These are phyloP conservation scores for Stereum hirsutum DNA, from an alignment of 1,284 basidiomycete genomes.

Conservation along the genomic window DNA sequence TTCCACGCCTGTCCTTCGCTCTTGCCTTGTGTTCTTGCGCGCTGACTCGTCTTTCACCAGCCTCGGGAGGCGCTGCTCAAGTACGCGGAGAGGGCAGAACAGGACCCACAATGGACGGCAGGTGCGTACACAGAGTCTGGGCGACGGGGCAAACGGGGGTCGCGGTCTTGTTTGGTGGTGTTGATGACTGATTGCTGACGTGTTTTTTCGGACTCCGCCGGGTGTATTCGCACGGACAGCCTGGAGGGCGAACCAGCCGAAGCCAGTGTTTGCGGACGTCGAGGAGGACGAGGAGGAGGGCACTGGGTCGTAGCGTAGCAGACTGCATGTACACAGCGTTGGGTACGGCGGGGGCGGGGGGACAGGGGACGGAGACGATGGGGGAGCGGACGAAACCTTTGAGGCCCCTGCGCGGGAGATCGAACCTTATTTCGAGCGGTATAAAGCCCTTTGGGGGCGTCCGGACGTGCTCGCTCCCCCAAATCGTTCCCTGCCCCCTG, in stretches of 20 bases:
- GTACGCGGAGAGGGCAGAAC: slow-evolving; percentile 73
- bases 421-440: slow-evolving; percentile 70
- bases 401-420: slow-evolving; percentile 65
- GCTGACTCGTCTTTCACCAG: slow-evolving; percentile 32
- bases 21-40: neutral
- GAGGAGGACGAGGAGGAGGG: slow-evolving; percentile 47
- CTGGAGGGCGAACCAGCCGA: slow-evolving; percentile 74
- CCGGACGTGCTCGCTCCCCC: slow-evolving; percentile 60
- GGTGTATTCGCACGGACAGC: slow-evolving; percentile 55
- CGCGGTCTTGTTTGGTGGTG: slow-evolving; percentile 26
- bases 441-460: slow-evolving; percentile 68
- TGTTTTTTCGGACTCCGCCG: slow-evolving; percentile 53
- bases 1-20: neutral
- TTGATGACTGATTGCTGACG: slow-evolving; percentile 52
- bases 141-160: too few relatives aligned
- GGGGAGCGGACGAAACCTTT: slow-evolving; percentile 12
- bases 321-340: slow-evolving; percentile 5
- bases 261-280: slow-evolving; percentile 59
- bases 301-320: slow-evolving; percentile 28
- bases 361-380: slow-evolving; percentile 13
- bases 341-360: slow-evolving; percentile 8
- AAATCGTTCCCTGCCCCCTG: slow-evolving; percentile 47
- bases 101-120: slow-evolving; percentile 74
- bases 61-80: slow-evolving; percentile 94
- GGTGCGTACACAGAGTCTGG: slow-evolving; percentile 40